Base-by-base conservation (phyloP, 352 stramenopile species). In the Globisporangium cystogenes region DNA sequence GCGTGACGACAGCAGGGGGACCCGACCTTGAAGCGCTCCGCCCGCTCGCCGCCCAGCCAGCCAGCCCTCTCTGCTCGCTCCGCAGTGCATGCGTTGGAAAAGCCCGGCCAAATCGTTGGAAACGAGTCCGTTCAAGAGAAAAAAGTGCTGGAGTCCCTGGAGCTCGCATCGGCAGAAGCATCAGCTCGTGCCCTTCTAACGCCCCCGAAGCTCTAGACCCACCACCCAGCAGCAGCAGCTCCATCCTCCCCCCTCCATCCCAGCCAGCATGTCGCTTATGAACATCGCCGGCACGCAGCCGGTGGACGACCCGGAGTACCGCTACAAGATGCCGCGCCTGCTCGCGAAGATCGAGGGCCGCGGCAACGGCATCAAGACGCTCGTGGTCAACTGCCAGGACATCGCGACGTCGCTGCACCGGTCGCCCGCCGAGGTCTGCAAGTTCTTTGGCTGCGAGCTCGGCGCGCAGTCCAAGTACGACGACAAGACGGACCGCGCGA, bases 351-450 rank as follows among this genome's bases (percentile, higher is more conserved):
- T 99, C 57, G 97, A 99, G 84, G 97, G 97, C 36, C 87, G 96
- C 51, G 97, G 97, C 49, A 99, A 99, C 74, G 97, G 97, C 55
- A 99, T 99, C 71, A 99, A 99, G 82, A 99, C 97, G 33, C 82
- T 98, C 33, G 93, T 99, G 55, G 90, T 98, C 27, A 99, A 99
- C 86, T 98, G 98, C 57, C 81, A 80, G 16, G 96, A 98, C 43
- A 79, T 99, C 21, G 96, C 90, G 15, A 65, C 79, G 21, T 87
- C 88, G 43, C 77, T 99, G 24, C 92, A 99, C 67, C 94, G 96
- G 49, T 86, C 90, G 29, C 87, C 96, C 6, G 87, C 85, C 20
- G 96, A 99, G 73, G 95, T 99, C 26, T 99, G 88, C 90, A 99
- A 98, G 85, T 99, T 99, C 71, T 99, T 99, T 60, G 97, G 97